Conservation (phyloP, 768 basidiomycete species). For the Coprinellus aureogranulatus region DNA sequence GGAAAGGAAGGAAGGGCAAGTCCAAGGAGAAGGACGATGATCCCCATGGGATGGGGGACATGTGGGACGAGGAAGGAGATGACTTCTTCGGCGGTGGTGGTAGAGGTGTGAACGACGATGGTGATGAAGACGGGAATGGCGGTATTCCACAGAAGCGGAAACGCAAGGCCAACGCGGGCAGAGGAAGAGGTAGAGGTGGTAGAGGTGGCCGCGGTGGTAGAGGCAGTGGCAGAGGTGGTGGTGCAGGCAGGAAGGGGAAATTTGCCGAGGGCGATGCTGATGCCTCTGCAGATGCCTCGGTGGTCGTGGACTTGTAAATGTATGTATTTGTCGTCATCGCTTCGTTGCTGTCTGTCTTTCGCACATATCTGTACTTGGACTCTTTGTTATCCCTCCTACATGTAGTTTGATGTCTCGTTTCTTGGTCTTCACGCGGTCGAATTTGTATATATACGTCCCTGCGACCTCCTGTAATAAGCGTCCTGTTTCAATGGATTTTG, state of each 20-base stretch:
- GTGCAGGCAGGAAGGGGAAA: conserved; percentile 41
- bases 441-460: background rate
- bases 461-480: background rate
- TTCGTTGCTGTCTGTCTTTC: background rate
- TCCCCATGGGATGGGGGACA: conserved; percentile 47
- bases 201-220: conserved; percentile 41
- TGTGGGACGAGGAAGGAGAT: conserved; percentile 87
- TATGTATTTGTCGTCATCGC: conserved; percentile 4
- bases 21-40: conserved; percentile 30
- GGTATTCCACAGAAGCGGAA: conserved; percentile 40
- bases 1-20: conserved; percentile 14
- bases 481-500: background rate
- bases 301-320: conserved; percentile 4
- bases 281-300: no score
- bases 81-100: conserved; percentile 74
- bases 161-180: conserved; percentile 35
- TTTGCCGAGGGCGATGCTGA: conserved; percentile 27
- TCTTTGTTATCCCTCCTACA: background rate
- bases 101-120: conserved; percentile 22
- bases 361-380: background rate
- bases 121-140: conserved; percentile 38
- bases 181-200: conserved; percentile 13
- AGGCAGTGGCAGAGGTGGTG: conserved; percentile 31
- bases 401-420: no score
- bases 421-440: background rate